Percentiles rank a stretch among this genome's conserved stretches.
Conservation (phyloP, 768 basidiomycete species). For the Tulasnella sp. region DNA sequence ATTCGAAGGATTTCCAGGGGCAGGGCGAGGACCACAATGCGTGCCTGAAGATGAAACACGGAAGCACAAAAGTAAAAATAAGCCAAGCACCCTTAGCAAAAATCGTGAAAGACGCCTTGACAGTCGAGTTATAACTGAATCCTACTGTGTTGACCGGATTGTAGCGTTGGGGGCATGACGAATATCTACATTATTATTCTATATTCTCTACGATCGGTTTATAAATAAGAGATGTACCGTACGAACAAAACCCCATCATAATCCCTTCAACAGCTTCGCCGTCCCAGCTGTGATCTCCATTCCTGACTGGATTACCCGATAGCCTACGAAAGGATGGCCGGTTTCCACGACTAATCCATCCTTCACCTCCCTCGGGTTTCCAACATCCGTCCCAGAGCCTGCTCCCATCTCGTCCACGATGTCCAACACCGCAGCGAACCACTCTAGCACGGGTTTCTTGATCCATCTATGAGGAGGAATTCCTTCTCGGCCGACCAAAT, state of each 20-base stretch:
- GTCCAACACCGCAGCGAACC: constrained; percentile 11
- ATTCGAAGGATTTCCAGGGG: too few species aligned
- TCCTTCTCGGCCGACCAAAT: neutral
- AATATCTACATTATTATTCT: neutral
- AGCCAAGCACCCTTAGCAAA: too few species aligned
- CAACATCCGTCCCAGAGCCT: neutral
- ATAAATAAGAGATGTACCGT: neutral
- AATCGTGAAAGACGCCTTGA: too few species aligned
- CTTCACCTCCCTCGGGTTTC: constrained; percentile 1
- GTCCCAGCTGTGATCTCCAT: constrained; percentile 4
- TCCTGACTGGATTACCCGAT: constrained; percentile 3
- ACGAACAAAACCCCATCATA: neutral
- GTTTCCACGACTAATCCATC: constrained; percentile 15
- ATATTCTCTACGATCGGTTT: neutral
- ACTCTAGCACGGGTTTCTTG: constrained; percentile 15
- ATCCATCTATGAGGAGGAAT: constrained; percentile 15
- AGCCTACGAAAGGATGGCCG: constrained; percentile 4
- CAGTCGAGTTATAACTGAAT: too few species aligned
- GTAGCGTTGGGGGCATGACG: too few species aligned
- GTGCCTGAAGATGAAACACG: neutral
- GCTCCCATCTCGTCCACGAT: constrained; percentile 13
- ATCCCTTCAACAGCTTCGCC: constrained; percentile 5
- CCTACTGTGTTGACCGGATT: too few species aligned
- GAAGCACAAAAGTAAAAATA: too few species aligned
- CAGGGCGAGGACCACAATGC: neutral